Percentiles rank a stretch among this genome's conserved stretches.
Conservation (phyloP, 2,329 filamentous ascomycete genomes). For the Dothiorella sarmentorum region DNA sequence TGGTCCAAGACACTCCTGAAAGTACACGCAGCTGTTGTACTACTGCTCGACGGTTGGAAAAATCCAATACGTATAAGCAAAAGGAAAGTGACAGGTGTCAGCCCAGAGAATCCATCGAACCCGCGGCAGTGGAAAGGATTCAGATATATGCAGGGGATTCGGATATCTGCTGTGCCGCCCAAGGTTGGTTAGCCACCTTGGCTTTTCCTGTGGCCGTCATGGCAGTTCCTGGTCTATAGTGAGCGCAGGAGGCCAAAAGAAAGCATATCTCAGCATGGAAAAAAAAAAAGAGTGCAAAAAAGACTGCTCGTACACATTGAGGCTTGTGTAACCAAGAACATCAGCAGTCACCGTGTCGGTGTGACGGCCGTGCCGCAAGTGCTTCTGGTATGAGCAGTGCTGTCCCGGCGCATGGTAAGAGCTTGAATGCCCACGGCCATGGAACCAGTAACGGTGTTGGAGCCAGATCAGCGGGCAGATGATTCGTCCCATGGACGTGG, state of each 20-base stretch:
- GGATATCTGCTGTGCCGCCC: not conserved
- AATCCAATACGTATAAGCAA: not conserved
- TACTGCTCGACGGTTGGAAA: not conserved
- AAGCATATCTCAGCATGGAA: not conserved
- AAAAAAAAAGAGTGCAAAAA: not conserved
- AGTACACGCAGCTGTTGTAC: not conserved
- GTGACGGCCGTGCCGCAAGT: not conserved
- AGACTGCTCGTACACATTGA: not conserved
- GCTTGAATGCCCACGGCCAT: not conserved
- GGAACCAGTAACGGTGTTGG: not conserved
- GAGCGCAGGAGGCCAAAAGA: not conserved
- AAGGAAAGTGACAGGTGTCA: not conserved
- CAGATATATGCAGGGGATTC: slow-evolving; percentile 1
- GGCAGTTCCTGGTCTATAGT: not conserved
- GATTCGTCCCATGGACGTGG: not conserved
- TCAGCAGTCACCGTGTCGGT: not conserved
- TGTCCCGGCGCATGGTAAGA: slow-evolving; percentile 3
- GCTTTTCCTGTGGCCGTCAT: not conserved
- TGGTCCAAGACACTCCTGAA: no score
- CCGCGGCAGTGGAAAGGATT: not conserved
- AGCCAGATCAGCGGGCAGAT: not conserved
- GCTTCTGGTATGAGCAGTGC: not conserved
- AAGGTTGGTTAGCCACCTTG: no score
- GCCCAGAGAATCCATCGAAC: not conserved
- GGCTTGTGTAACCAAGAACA: not conserved